Evolutionary conservation across 2,329 filamentous ascomycete genomes (phyloP), one percentile per base, ranked within the genome.

Genomic region (Cordyceps farinosa): DNA sequence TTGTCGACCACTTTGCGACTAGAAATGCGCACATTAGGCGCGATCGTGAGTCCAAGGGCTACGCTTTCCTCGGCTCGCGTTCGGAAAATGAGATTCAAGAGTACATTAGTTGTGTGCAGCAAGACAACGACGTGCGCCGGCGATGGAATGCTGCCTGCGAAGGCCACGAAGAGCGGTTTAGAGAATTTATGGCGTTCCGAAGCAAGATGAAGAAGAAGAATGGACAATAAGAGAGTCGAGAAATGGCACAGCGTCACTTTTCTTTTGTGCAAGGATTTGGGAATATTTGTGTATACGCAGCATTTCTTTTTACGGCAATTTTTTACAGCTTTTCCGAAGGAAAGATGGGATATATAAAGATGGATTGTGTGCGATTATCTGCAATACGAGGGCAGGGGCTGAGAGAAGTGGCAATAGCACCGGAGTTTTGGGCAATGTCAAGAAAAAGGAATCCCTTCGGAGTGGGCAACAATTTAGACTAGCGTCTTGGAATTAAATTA

Each of bases 41-140:
- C 34, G 74, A 74, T 30, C 75, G 79, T 64, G 68, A 73, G 48
- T 70, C 76, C 27, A 79, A 80, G 59, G 81, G 79, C 11, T 75
- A 77, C 47, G 70, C 69, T 1, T 86, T 83, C 73, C 70, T 85
- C 22, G 75, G 76, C 36, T 69, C 74, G 9, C 71, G 72, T 1
- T 73, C 80, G 30, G 76, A 82, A 45, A 66, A 68, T 1, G 85
- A 83, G 0, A 79, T 87, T 30, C 71, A 78, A 17, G 81, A 83
- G 62, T 92, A 92, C 71, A 72, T 85, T 64, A 76, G 76, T 44
- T 85, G 84, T 71, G 75, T 89, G 62, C 82, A 84, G 67, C 84
- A 90, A 73, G 90, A 92, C 70, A 82, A 86, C 66, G 77, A 79
- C 54, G 84, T 90, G 5, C 79, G 87, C 62, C 79, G 79, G 69